A percentile compares a stretch with the other conserved stretches of the same genome.
Evolutionary conservation across 352 stramenopile species (phyloP).

Genomic region (Hyaloperonospora arabidopsidis): DNA sequence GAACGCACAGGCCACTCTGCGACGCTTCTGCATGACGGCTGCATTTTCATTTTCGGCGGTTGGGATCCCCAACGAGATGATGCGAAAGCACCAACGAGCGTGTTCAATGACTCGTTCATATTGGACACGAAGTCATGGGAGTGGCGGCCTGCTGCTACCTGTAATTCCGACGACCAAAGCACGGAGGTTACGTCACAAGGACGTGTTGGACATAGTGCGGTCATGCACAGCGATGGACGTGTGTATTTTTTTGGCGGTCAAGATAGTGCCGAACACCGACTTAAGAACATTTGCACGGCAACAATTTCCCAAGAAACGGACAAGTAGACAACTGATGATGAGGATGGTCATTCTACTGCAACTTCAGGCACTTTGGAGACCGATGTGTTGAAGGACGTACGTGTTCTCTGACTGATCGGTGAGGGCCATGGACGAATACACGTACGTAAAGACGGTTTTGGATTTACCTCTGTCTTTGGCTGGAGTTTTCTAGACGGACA

Average conservation of each 20-base stretch:
- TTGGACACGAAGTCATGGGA: conserved; percentile 88
- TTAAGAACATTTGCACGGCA: conserved; percentile 76
- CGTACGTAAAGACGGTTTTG: conserved; percentile 18
- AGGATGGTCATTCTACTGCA: neutral
- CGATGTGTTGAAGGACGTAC: too few species aligned
- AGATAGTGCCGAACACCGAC: conserved; percentile 64
- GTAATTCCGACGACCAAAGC: conserved; percentile 20
- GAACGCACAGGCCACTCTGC: conserved; percentile 86
- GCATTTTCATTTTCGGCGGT: conserved; percentile 88
- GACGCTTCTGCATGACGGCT: conserved; percentile 77
- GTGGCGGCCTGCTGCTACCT: conserved; percentile 58
- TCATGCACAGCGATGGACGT: conserved; percentile 54
- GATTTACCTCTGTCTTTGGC: conserved; percentile 13
- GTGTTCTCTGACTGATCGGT: too few species aligned
- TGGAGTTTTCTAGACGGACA: conserved; percentile 13
- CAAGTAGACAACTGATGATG: conserved; percentile 1
- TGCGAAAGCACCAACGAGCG: conserved; percentile 31
- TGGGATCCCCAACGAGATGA: conserved; percentile 86
- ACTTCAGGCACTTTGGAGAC: conserved; percentile 13
- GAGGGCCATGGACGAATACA: conserved; percentile 6
- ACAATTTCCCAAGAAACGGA: conserved; percentile 21
- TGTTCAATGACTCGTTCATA: conserved; percentile 88
- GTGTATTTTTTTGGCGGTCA: conserved; percentile 87
- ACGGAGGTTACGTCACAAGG: conserved; percentile 22
- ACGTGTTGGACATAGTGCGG: conserved; percentile 82